Evolutionary conservation across 306 rosid genomes (phyloP), one percentile per base, ranked within the genome.

Genomic region (Lathyrus aphaca): DNA sequence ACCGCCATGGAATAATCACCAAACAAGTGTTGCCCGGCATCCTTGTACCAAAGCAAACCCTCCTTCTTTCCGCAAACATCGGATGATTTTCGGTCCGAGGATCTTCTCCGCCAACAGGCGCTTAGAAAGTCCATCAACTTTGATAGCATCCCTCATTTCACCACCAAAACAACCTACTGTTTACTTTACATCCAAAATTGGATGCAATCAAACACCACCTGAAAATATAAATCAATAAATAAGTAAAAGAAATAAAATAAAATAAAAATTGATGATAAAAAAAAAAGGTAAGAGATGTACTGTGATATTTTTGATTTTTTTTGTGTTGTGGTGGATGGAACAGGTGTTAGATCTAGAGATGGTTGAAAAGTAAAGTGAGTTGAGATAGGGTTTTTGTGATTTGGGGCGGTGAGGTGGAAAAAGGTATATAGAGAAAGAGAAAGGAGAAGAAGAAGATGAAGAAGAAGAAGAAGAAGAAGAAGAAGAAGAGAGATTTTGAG

Each of bases 141-240:
- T 80, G 96, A 89, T 89, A 89, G 76, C 98, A 92, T 89, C 93
- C 98, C 96, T 92, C 98, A 92, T 90, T 86, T 92, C 98, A 86
- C 88, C 92, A 91, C 82, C 71, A 68, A 63, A 80, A 76, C 82
- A 80, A 71, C 84, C 83, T 86, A 68, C 75, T 48, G n/a, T 80
- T 78, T 6, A 35, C 79, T 83, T 86, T 83, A 83, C 91, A 88
- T 88, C 95, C 87, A 85, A 79, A 59, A 74, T 82, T 71, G 92
- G 87, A 86, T 89, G 89, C 67, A 68, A 72, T 66, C 32, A 23
- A 21, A 18, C 50, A 38, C 51, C 12, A 40, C 68, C 53, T 63
- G 35, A 19, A 39, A 4, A 64, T 11, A n/a, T 8, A 8, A 63
- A 10, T 40, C 0, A 43, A 46, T 0, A 8, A 9, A 5, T 2